Percentiles rank a stretch among this genome's conserved stretches.
Evolutionary conservation across 1,284 basidiomycete genomes (phyloP).

Genomic region (Athelia sp.): DNA sequence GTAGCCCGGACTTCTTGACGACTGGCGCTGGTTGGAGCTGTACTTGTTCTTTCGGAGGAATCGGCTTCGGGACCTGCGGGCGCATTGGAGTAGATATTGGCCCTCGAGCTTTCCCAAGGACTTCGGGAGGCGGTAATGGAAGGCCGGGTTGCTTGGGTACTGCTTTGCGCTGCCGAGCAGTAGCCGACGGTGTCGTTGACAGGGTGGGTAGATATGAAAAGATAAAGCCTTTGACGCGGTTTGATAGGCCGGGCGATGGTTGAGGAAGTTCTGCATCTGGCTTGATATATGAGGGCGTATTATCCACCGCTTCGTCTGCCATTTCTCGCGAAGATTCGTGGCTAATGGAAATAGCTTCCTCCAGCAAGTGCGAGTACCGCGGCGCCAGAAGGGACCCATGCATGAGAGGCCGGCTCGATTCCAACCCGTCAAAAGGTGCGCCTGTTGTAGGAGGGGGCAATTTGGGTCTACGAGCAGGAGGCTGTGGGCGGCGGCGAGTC

Average conservation of each 20-base stretch:
- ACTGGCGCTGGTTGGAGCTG: conserved; percentile 46
- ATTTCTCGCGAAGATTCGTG: neutral
- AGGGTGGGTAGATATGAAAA: conserved; percentile 57
- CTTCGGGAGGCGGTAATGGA: conserved; percentile 47
- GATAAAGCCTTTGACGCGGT: conserved; percentile 45
- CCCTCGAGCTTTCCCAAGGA: conserved; percentile 43
- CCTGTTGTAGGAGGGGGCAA: conserved; percentile 2
- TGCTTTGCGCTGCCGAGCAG: conserved; percentile 8
- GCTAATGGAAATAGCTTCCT: conserved; percentile 41
- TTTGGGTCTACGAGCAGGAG: conserved; percentile 1
- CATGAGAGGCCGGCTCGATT: conserved; percentile 3
- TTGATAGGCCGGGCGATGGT: conserved; percentile 22
- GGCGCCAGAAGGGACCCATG: conserved; percentile 42
- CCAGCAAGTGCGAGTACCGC: conserved; percentile 51
- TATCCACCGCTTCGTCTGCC: no score
- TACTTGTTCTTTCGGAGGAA: conserved; percentile 60
- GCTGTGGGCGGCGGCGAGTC: conserved; percentile 15
- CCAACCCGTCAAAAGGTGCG: neutral
- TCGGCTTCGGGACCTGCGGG: conserved; percentile 35
- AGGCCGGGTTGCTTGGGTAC: conserved; percentile 29
- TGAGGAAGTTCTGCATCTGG: conserved; percentile 8
- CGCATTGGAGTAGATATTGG: conserved; percentile 56
- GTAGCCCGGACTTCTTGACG: conserved; percentile 36
- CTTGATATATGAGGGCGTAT: no score
- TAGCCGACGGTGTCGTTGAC: conserved; percentile 25